Evolutionary conservation across 2,329 filamentous ascomycete genomes (phyloP), one percentile per base, ranked within the genome.

Genomic region (Sporothrix schenckii): DNA sequence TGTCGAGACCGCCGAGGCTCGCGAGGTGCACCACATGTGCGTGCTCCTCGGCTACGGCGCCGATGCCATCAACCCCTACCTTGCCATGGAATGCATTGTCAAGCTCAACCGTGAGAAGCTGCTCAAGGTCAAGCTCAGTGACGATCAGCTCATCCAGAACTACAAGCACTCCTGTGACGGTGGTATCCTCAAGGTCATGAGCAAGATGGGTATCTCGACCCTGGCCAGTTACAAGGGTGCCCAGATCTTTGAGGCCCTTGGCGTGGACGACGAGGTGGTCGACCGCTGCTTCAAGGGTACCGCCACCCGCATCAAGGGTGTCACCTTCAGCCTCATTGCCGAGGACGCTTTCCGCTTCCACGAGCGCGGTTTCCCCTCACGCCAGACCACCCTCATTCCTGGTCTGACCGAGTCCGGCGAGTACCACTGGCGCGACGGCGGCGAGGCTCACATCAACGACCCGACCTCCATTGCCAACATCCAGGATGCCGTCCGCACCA

Each of bases 201-300:
- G 91, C 80, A 98, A 98, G 86, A 98, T 98, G 94, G 94, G 94
- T 83, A 98, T 98, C 74, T 97, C 94, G 7, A 98, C 94, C 44
- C 85, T 98, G 60, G 93, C 94, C 77, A 94, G 91, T 75, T 98
- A 98, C 85, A 98, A 98, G 85, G 94, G 94, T 78, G 94, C 94
- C 70, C 94, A 98, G 83, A 98, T 98, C 74, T 98, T 97, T 76
- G 94, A 98, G 80, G 93, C 94, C 65, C 90, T 98, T 56, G 94
- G 94, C 81, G 89, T 97, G 47, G 94, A 97, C 77, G 94, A 97
- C 79, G 86, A 87, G 24, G 94, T 98, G 61, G 92, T 98, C 68
- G 94, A 98, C 79, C 90, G 92, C 75, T 97, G 94, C 85, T 98
- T 98, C 83, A 91, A 90, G 77, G 94, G 94, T 73, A 98, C 94